Base-by-base conservation (phyloP, 306 rosid genomes). In the Carpinus fangiana region DNA sequence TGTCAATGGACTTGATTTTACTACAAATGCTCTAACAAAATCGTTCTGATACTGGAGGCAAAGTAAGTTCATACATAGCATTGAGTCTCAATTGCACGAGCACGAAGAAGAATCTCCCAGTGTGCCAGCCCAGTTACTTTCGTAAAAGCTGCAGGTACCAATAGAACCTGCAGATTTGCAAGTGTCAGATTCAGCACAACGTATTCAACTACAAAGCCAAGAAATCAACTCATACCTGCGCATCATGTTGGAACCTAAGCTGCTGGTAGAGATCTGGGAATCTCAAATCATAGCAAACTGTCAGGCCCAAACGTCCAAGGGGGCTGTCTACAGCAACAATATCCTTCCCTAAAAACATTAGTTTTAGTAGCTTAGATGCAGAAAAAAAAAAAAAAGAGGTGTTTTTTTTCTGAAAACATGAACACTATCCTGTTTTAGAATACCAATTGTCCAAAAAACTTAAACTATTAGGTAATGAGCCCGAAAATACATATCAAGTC, bases 21-120 rank as follows among this genome's bases (percentile, higher is more conserved):
- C 5, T 8, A 59, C 17, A 0, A 61, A 61, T 4, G 20, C 20
- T 41, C 28, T 14, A 18, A 9, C 51, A 38, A 66, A 66, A 66
- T 8, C 13, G 4, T 38, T 10, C 31, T 41, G 34, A 59, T 59
- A 9, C 26, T 4, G 43, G 9, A 84, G 41, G 74, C 65, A 69
- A 77, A 77, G 55, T 28, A 62, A 76, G 66, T 73, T 78, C 84
- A 79, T 89, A 95, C 98, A 70, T 88, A 95, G 83, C 99, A 95
- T 64, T 95, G 99, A 82, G 86, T 93, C 85, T 95, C 98, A 83
- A 93, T 87, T 85, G 99, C 99, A 77, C 99, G 96, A 74, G 98
- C 93, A 70, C 96, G 92, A 47, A 95, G 97, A 83, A 95, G 99
- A 84, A 90, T 73, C 89, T 95, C 99, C 99, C 97, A 95, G 76